A percentile compares a stretch with the other conserved stretches of the same genome.
Conservation (phyloP, 2,329 filamentous ascomycete genomes). For the Exophiala oligosperma region DNA sequence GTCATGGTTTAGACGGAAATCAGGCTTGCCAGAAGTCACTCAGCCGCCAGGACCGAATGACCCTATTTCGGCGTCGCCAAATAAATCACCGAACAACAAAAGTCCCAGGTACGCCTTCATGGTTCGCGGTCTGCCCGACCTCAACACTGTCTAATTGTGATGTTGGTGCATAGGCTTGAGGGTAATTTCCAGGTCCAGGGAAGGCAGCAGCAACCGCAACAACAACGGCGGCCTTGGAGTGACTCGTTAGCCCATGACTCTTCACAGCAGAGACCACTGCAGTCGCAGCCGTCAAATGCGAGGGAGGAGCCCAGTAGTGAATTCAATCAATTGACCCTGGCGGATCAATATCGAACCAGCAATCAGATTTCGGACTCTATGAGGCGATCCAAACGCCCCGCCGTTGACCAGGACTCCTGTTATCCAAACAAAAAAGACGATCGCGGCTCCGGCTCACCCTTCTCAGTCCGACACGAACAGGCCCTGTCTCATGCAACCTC, state of each 20-base stretch:
- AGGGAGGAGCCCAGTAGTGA: background rate
- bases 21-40: background rate
- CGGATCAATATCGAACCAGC: background rate
- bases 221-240: background rate
- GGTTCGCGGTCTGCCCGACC: background rate
- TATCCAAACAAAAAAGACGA: conserved; percentile 15
- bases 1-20: background rate
- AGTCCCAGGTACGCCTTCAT: background rate
- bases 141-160: background rate
- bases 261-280: background rate
- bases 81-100: background rate
- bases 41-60: background rate
- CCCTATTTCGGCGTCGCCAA: background rate
- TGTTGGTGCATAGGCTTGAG: background rate
- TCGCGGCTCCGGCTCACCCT: conserved; percentile 16
- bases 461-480: conserved; percentile 6
- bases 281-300: background rate
- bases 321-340: background rate
- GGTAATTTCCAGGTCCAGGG: background rate
- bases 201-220: background rate
- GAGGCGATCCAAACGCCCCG: conserved; percentile 17
- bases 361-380: conserved; percentile 1
- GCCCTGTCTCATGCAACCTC: background rate
- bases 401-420: conserved; percentile 6
- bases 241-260: background rate